A percentile compares a stretch with the other conserved stretches of the same genome.
These are phyloP conservation scores for Bonia amplexicaulis DNA, from an alignment of 176 grass and related monocot genomes.

Conservation along the genomic window DNA sequence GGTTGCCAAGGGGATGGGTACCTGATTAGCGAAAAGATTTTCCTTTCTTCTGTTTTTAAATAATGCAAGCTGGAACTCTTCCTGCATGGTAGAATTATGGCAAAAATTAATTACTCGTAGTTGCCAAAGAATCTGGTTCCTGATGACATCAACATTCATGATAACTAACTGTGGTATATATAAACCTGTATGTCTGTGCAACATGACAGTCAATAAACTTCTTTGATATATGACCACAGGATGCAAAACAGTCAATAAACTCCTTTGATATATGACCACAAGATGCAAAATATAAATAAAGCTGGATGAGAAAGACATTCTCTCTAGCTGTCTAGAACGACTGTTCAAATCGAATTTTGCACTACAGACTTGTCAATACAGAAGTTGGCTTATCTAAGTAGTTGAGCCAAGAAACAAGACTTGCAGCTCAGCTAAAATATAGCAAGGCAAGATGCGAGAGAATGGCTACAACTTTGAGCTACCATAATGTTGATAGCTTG, in stretches of 20 bases:
- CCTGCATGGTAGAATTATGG: conserved; percentile 36
- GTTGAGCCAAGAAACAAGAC: neutral
- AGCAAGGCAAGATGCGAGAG: neutral
- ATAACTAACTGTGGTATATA: neutral
- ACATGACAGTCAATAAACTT: conserved; percentile 7
- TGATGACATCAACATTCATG: neutral
- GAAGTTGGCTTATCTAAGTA: neutral
- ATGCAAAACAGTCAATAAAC: conserved; percentile 7
- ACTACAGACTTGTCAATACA: neutral
- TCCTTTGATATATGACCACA: neutral
- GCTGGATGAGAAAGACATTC: neutral
- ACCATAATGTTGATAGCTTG: neutral
- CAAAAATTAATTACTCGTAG: neutral
- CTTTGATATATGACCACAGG: neutral
- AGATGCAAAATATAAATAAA: neutral
- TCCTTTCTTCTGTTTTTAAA: conserved; percentile 89
- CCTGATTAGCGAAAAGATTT: conserved; percentile 91
- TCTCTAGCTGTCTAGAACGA: neutral
- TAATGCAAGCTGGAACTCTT: conserved; percentile 94
- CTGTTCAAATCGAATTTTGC: neutral
- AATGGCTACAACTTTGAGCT: neutral
- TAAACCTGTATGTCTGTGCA: neutral
- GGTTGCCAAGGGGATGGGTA: conserved; percentile 32
- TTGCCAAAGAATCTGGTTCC: neutral
- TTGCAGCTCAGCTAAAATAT: neutral